Percentiles rank a stretch among this genome's conserved stretches.
Conservation (phyloP, 2,329 filamentous ascomycete species). For the Capronia epimyces region DNA sequence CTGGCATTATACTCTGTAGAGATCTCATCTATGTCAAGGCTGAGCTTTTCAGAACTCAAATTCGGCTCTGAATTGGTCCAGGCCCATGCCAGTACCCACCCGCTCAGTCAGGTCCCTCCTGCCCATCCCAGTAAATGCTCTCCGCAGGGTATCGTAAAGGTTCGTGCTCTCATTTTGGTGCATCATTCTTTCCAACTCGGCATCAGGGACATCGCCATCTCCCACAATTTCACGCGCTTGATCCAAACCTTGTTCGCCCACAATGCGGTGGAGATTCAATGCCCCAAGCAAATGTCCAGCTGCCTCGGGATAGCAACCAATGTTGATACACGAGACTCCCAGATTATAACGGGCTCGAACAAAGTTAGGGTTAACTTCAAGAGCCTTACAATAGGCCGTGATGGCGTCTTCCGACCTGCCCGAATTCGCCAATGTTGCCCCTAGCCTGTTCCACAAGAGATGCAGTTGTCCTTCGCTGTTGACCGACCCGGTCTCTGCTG, state of each 20-base stretch:
- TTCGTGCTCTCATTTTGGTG: constrained; percentile 96
- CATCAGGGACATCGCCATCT: constrained; percentile 58
- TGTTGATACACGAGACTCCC: constrained; percentile 94
- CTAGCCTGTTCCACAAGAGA: constrained; percentile 93
- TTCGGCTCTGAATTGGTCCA: constrained; percentile 79
- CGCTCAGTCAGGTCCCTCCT: constrained; percentile 79
- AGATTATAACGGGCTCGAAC: constrained; percentile 96
- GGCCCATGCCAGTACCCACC: constrained; percentile 84
- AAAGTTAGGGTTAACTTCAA: constrained; percentile 88
- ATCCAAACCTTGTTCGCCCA: constrained; percentile 77
- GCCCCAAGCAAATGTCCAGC: constrained; percentile 89
- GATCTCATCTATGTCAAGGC: not conserved
- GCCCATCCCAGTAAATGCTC: constrained; percentile 97
- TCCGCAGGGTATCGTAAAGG: constrained; percentile 83
- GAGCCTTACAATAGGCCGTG: constrained; percentile 87
- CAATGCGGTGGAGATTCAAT: constrained; percentile 89
- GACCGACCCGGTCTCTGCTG: constrained; percentile 72
- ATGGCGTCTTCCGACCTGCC: constrained; percentile 94
- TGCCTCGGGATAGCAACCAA: constrained; percentile 88
- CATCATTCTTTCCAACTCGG: constrained; percentile 77
- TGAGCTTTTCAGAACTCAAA: constrained; percentile 67
- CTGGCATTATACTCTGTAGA: too few species aligned
- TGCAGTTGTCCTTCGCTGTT: constrained; percentile 85
- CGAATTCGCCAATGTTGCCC: constrained; percentile 90
- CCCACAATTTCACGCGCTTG: constrained; percentile 74